A percentile compares a stretch with the other conserved stretches of the same genome.
Conservation (phyloP, 2,329 filamentous ascomycete genomes). For the Ustilaginoidea virens region DNA sequence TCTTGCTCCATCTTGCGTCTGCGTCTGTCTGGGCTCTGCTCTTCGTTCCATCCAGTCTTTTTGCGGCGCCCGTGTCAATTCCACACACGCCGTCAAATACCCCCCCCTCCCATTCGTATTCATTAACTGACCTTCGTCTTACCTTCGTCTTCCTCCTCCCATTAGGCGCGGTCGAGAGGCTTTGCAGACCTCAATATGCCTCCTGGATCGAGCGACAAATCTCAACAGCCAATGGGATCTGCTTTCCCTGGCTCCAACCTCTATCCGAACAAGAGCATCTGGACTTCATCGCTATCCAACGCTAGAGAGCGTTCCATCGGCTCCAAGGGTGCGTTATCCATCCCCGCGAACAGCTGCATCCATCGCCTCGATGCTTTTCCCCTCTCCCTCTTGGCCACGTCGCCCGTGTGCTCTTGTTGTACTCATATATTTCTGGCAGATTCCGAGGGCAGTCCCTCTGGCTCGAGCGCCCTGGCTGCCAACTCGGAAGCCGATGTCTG, state of each 20-base stretch:
- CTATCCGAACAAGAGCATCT: slow-evolving; percentile 20
- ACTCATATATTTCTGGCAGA: no score
- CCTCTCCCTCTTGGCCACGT: slow-evolving; percentile 6
- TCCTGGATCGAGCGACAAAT: slow-evolving; percentile 15
- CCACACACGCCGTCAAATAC: no score
- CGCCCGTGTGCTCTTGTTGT: background rate
- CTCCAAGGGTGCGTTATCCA: slow-evolving; percentile 29
- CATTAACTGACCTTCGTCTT: slow-evolving; percentile 9
- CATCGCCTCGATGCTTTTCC: background rate
- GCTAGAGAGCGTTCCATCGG: slow-evolving; percentile 24
- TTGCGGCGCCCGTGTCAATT: no score
- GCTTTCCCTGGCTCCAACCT: slow-evolving; percentile 20
- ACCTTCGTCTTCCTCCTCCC: slow-evolving; percentile 4
- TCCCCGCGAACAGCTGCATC: no score
- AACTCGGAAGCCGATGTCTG: slow-evolving; percentile 55
- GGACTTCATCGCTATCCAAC: slow-evolving; percentile 25
- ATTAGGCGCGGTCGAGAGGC: slow-evolving; percentile 20
- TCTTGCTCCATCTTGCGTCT: slow-evolving; percentile 2
- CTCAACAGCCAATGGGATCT: slow-evolving; percentile 22
- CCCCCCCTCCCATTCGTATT: background rate
- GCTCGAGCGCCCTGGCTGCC: slow-evolving; percentile 52
- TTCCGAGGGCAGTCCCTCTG: slow-evolving; percentile 33
- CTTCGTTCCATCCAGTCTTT: background rate
- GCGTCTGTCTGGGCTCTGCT: slow-evolving; percentile 1
- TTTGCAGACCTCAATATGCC: slow-evolving; percentile 24